Percentiles rank a stretch among this genome's conserved stretches.
Conservation (phyloP, 192 early-diverging fungal genomes). For the Coemansia sp. region DNA sequence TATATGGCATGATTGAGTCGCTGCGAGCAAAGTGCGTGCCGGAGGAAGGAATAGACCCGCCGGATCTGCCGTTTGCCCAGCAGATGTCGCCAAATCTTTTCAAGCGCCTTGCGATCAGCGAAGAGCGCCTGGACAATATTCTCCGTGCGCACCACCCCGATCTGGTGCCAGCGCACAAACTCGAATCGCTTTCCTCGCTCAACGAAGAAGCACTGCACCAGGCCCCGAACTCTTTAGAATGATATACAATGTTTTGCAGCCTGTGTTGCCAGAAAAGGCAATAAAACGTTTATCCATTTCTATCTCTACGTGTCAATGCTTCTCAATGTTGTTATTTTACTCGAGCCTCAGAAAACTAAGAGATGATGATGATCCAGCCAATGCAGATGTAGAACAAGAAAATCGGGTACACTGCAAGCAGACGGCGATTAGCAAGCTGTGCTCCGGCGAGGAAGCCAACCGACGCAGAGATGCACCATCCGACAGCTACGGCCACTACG, state of each 20-base stretch:
- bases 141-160: constrained; percentile 28
- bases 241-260: neutral
- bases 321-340: no score
- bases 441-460: constrained; percentile 88
- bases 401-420: constrained; percentile 91
- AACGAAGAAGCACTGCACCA: neutral
- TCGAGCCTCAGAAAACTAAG: constrained; percentile 29
- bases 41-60: constrained; percentile 11
- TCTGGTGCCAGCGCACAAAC: constrained; percentile 19
- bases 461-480: constrained; percentile 89
- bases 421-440: constrained; percentile 79
- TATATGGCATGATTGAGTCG: constrained; percentile 27
- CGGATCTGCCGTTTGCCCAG: constrained; percentile 34
- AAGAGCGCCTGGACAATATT: constrained; percentile 32
- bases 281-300: no score
- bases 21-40: constrained; percentile 24
- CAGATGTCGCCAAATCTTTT: constrained; percentile 17
- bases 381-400: constrained; percentile 95
- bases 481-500: constrained; percentile 73
- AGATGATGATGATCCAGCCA: constrained; percentile 89
- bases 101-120: constrained; percentile 27
- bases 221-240: no score
- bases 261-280: neutral
- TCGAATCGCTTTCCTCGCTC: neutral
- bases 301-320: no score